Evolutionary conservation across 495 filamentous ascomycete species (phyloP).

Genomic region (Aspergillus homomorphus): DNA sequence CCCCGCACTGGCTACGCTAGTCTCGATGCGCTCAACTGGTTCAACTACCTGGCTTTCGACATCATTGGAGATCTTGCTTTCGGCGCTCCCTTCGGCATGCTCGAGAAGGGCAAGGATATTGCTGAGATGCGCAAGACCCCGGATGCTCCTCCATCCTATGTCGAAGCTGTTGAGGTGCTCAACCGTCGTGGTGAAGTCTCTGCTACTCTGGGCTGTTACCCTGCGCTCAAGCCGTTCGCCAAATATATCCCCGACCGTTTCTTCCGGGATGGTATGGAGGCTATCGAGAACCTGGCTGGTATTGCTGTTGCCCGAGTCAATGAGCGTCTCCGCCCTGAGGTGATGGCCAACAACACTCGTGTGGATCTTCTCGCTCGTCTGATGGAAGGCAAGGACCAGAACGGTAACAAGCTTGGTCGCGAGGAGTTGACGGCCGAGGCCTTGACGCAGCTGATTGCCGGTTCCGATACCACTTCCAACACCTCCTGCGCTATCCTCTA

Average conservation of each 20-base stretch:
- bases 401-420: slow-evolving; percentile 67
- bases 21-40: slow-evolving; percentile 84
- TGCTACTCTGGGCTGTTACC: slow-evolving; percentile 47
- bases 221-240: slow-evolving; percentile 47
- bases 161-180: slow-evolving; percentile 52
- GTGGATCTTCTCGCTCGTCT: slow-evolving; percentile 79
- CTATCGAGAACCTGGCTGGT: slow-evolving; percentile 50
- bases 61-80: slow-evolving; percentile 70
- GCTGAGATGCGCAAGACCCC: slow-evolving; percentile 56
- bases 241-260: slow-evolving; percentile 52
- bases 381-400: slow-evolving; percentile 83
- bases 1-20: slow-evolving; percentile 51
- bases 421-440: slow-evolving; percentile 86
- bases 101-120: slow-evolving; percentile 52
- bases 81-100: slow-evolving; percentile 54
- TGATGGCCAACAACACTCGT: slow-evolving; percentile 53
- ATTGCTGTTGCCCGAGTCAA: slow-evolving; percentile 80
- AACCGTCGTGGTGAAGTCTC: slow-evolving; percentile 56
- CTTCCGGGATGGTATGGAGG: slow-evolving; percentile 48
- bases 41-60: slow-evolving; percentile 92
- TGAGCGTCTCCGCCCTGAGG: slow-evolving; percentile 64
- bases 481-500: slow-evolving; percentile 83
- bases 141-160: slow-evolving; percentile 42
- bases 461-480: slow-evolving; percentile 87
- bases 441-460: slow-evolving; percentile 85